Evolutionary conservation across 1,284 basidiomycete genomes (phyloP), one percentile per base, ranked within the genome.

Genomic region (Leccinum huronense): DNA sequence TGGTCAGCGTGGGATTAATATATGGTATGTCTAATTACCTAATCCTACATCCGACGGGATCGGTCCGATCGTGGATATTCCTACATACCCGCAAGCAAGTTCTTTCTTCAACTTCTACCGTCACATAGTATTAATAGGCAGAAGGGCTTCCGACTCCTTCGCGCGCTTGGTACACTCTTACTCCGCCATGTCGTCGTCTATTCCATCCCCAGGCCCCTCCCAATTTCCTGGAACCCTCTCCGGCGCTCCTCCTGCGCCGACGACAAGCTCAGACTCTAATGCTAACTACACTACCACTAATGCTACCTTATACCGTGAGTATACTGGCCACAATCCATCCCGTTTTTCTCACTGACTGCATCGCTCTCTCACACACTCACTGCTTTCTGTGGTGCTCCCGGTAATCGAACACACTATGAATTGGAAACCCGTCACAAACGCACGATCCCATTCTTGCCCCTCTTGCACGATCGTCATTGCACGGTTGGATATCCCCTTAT

Each of bases 221-320:
- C 42, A 19, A 45, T 5, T 5, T 45, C 0, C 42, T 19, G n/a
- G 42, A n/a, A 6, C 45, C 19, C 3, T 19, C 42, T 19, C 45
- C 19, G 36, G 3, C 36, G 19, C 0, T 6, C 45, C 45, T 51
- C 19, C 45, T 51, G 3, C 45, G 19, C 3, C n/a, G 19, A 48
- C 45, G 13, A 23, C 19, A 2, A 23, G 19, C 45, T 4, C 45
- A 23, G 6, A 51, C 45, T 13, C 30, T 33, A 16, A 36, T 34
- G n/a, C 57, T 27, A 33, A 23, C 34, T 57, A 48, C 16, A 33
- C 72, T 3, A 58, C 73, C 1, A 53, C 60, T 3, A 75, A 73
- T 51, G 75, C 75, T 4, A 67, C 68, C 19, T 34, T 74, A 58
- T 74, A 74, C 59, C 57, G 73, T 74, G 66, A 75, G 73, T 67